Conservation (phyloP, 1,139 yeast genomes). For the Chernovozyma aurita region DNA sequence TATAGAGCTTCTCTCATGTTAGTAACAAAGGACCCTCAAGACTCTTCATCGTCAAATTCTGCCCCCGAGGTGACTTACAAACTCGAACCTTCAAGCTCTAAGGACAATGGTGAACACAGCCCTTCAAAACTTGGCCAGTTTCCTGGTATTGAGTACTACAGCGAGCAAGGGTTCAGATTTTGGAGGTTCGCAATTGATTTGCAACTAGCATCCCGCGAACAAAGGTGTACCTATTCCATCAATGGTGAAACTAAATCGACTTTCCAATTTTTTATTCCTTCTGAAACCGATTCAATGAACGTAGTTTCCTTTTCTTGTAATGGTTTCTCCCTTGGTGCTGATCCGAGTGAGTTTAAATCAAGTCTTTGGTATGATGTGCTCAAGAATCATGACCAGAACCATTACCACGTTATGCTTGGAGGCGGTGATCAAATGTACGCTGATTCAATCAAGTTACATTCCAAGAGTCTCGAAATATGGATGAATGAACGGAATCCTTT, state of each 20-base stretch:
- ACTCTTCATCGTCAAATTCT: conserved; percentile 12
- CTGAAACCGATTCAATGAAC: conserved; percentile 62
- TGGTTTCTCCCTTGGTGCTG: conserved; percentile 80
- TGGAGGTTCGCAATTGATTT: conserved; percentile 60
- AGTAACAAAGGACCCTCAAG: conserved; percentile 43
- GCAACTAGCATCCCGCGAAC: conserved; percentile 43
- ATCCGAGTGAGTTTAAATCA: conserved; percentile 61
- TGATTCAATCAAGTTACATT: conserved; percentile 68
- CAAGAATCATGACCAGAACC: conserved; percentile 53
- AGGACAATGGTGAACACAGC: conserved; percentile 11
- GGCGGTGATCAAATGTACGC: conserved; percentile 97
- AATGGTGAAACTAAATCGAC: conserved; percentile 38
- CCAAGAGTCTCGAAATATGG: conserved; percentile 61
- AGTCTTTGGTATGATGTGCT: conserved; percentile 85
- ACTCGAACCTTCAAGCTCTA: conserved; percentile 31
- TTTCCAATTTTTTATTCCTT: conserved; percentile 56
- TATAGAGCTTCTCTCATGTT: conserved; percentile 67
- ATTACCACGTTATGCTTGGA: conserved; percentile 92
- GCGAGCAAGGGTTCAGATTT: conserved; percentile 51
- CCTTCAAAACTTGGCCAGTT: conserved; percentile 36
- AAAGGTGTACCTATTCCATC: conserved; percentile 56
- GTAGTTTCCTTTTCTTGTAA: conserved; percentile 82
- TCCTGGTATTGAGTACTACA: conserved; percentile 36
- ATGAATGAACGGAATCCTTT: conserved; percentile 44
- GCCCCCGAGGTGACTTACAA: conserved; percentile 35